Evolutionary conservation across 2,329 filamentous ascomycete genomes (phyloP), one percentile per base, ranked within the genome.

Genomic region (Colletotrichum liaoningense): DNA sequence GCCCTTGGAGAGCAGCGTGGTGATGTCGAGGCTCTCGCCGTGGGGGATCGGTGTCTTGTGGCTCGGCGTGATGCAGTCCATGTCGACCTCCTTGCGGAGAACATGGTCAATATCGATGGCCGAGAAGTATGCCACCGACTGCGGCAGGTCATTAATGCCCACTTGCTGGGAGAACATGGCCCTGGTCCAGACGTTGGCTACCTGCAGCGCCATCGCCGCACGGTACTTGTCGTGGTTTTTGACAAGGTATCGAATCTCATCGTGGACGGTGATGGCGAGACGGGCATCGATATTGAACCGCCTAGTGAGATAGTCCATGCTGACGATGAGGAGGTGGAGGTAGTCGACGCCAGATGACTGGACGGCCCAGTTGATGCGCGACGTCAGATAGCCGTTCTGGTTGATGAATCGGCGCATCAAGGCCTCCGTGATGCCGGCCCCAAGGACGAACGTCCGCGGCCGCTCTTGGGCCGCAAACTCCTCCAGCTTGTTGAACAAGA

Each of bases 121-220:
- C 1, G 94, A 97, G 84, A 99, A 99, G 83, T 95, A 99, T 9
- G 97, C 97, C 79, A 95, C 98, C 0, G 93, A 92, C 79, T 98
- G 97, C 0, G 97, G 97, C 11, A 99, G 88, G 79, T 99, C 97
- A 76, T 97, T 88, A 78, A 99, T 99, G 73, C 97, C 97, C 79
- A 98, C 94, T 83, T 99, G 97, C 83, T 99, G 95, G 0, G 94
- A 91, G 81, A 99, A 99, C 94, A 99, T 98, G 75, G 95, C 95
- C 63, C 97, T 90, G 0, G 97, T 99, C 97, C 97, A 99, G 24
- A 99, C 83, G 79, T 99, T 99, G 72, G 95, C 92, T 8, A 99
- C 89, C 82, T 99, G 97, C 14, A 99, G 86, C 1, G 97, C 97
- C 91, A 99, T 93, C 12, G 96, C 96, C 2, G 94, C 92, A 54